phyloP scores from a whole-genome alignment of 176 grass and related monocot genomes.

The Hsuehochloa calcarea region DNA sequence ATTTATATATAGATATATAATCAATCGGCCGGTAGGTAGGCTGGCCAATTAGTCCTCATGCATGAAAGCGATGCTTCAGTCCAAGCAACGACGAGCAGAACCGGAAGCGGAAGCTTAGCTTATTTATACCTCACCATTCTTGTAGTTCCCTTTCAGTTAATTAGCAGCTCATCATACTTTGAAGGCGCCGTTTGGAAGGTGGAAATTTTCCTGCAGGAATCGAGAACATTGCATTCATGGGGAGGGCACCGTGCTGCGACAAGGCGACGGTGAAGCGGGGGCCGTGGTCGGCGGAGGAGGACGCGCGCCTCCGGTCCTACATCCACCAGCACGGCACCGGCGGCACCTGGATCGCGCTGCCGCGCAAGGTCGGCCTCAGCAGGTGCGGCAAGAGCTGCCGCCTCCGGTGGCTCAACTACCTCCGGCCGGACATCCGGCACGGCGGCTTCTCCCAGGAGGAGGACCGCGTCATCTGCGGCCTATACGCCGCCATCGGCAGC shows the following conservation, averaged over 20 bases:
- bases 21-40: not conserved
- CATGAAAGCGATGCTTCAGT: not conserved
- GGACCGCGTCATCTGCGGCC: conserved; percentile 51
- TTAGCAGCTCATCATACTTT: not conserved
- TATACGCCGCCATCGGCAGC: conserved; percentile 58
- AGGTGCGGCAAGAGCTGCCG: conserved; percentile 98
- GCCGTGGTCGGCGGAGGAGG: conserved; percentile 62
- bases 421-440: conserved; percentile 60
- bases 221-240: conserved; percentile 33
- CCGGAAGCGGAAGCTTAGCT: too few species aligned
- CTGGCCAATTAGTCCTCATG: not conserved
- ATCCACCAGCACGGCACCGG: conserved; percentile 49
- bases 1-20: not conserved
- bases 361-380: conserved; percentile 64
- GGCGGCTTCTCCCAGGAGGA: conserved; percentile 58
- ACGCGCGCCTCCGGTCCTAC: conserved; percentile 50
- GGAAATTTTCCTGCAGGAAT: not conserved
- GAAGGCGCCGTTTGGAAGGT: not conserved
- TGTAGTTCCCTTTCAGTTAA: not conserved
- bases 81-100: not conserved
- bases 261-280: conserved; percentile 77
- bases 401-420: conserved; percentile 99
- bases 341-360: conserved; percentile 61
- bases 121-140: conserved; percentile 8
- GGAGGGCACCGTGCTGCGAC: conserved; percentile 95